phyloP scores from a whole-genome alignment of 257 asterid genomes.

The Ocimum tenuiflorum region DNA sequence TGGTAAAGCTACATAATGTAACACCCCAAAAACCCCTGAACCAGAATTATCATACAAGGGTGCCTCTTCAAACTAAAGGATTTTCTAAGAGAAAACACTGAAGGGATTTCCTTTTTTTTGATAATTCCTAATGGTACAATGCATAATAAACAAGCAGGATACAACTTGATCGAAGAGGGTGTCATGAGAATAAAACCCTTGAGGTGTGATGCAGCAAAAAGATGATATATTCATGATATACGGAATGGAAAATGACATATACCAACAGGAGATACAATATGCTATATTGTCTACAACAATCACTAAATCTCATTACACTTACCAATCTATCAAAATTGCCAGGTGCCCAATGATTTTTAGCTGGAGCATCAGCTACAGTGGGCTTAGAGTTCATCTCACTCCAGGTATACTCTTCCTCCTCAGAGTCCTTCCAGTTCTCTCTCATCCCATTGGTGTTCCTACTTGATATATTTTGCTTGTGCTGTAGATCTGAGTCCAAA shows the following conservation, averaged over 20 bases:
- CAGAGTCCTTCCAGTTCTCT: constrained; percentile 75
- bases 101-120: neutral
- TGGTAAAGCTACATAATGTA: too few species aligned
- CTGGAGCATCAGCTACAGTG: constrained; percentile 29
- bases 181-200: neutral
- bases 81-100: too few species aligned
- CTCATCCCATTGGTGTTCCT: constrained; percentile 35
- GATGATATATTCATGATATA: neutral
- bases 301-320: constrained; percentile 19
- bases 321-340: constrained; percentile 57
- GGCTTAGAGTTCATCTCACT: constrained; percentile 56
- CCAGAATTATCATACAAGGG: neutral
- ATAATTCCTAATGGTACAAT: neutral
- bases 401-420: constrained; percentile 83
- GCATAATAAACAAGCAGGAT: neutral
- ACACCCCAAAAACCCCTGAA: neutral
- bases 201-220: neutral
- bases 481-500: constrained; percentile 34
- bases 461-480: constrained; percentile 27
- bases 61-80: neutral
- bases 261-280: constrained; percentile 5
- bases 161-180: neutral
- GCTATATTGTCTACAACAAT: neutral
- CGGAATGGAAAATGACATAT: neutral
- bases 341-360: constrained; percentile 51